Evolutionary conservation across 805 yeast species (phyloP), one percentile per base, ranked within the genome.

Genomic region (Yarrowia deformans): DNA sequence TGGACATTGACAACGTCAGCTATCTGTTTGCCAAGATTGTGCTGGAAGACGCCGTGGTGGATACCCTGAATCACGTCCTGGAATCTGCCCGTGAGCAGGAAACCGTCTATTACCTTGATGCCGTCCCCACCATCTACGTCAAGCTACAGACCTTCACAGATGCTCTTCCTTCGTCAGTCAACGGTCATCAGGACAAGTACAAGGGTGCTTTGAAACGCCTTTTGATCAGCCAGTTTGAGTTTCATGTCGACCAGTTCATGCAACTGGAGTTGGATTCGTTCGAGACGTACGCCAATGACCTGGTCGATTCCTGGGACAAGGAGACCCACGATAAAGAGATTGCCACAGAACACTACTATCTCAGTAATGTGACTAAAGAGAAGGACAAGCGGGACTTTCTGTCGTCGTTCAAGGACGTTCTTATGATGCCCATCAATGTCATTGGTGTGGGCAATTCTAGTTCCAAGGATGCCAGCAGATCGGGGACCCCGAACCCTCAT

Each of bases 321-420:
- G 69, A 71, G 7, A 75, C 84, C 0, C 77, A 80, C 2, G 80
- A 80, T 67, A 76, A 83, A 56, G 89, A 86, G 71, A 79, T 77
- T 10, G 86, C 82, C 70, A 83, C 85, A 0, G 84, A 84, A 23
- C 78, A 81, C 50, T 79, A 77, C 56, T 80, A 87, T 42, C 78
- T 84, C 76, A 82, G 84, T 72, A 83, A 83, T 64, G 88, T 86
- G 12, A 74, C 80, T 8, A 73, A 72, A 34, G 77, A 74, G 39
- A 78, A 80, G 70, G 84, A 87, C 13, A 85, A 85, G 70, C 79
- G 77, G 60, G 88, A 84, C 71, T 85, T 86, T 70, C 76, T 86
- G 69, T 76, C 84, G 3, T 82, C 85, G 63, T 86, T 86, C 75
- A 82, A 80, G 70, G 83, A 83, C 68, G 86, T 84, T 1, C 79